Base-by-base conservation (phyloP, 177 flowering plant genomes). In the Tripterygium wilfordii region DNA sequence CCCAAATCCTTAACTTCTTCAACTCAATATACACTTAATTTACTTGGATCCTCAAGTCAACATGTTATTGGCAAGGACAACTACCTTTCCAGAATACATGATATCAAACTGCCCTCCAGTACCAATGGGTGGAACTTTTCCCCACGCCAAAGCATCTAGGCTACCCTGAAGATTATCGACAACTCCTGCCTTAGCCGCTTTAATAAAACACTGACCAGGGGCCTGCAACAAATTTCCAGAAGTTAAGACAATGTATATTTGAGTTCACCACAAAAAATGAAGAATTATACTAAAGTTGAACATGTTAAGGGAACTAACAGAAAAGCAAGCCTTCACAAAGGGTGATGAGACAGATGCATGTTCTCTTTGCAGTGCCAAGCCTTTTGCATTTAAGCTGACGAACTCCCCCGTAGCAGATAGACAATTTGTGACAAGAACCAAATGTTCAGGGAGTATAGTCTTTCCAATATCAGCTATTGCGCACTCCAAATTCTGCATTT, bases 131-230 rank as follows among this genome's bases (percentile, higher is more conserved):
- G 87, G 82, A 49, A 68, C 42, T 50, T 72, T 81, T 41, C 99
- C 99, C 99, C 99, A 94, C 17, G 92, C 77, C 45, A 87, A 63
- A 29, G 97, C 77, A 56, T 94, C 97, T 1, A 94, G 36, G 31
- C 66, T 69, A 8, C 99, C 99, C 35, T 68, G 60, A 27, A 94
- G 90, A 65, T 67, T 51, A 70, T 94, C 99, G 13, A 1, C 30
- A 4, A 53, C 64, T 36, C 69, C 88, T 18, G 42, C 53, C 67
- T 89, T 94, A 1, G 95, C 96, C 51, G 99, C 97, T 61, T 83
- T 80, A 26, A 79, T 60, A 50, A 94, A 83, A 61, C 64, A 69
- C 36, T 63, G 37, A 32, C 76, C 69, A 26, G 99, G 95, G 45
- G 36, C 74, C 99, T 94, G 74, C 56, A 64, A 35, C 45, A 66